phyloP scores from a whole-genome alignment of 176 grass and related monocot genomes.

The Phragmites australis region DNA sequence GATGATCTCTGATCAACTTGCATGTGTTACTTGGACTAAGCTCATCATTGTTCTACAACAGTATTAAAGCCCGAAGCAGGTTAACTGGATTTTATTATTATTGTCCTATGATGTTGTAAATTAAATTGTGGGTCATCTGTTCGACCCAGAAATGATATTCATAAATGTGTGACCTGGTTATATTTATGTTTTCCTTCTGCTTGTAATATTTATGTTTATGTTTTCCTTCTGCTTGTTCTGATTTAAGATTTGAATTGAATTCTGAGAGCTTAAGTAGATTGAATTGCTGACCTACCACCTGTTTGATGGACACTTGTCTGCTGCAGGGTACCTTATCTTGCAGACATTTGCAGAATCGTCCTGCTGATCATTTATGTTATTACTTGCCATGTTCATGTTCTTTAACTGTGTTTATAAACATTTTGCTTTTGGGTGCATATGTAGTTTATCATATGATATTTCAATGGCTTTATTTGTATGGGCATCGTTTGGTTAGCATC shows the following conservation, averaged over 20 bases:
- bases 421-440: too few species aligned
- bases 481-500: too few species aligned
- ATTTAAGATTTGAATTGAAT: constrained; percentile 28
- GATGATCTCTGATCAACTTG: constrained; percentile 1
- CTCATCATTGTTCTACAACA: constrained; percentile 6
- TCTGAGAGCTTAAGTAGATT: not conserved
- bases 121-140: constrained; percentile 39
- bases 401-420: too few species aligned
- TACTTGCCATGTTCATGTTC: not conserved
- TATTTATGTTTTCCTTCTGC: not conserved
- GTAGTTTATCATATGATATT: too few species aligned
- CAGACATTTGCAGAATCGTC: not conserved
- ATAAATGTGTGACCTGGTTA: constrained; percentile 37
- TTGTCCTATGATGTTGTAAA: constrained; percentile 50
- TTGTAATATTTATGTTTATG: constrained; percentile 37
- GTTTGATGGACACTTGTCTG: not conserved
- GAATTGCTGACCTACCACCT: not conserved
- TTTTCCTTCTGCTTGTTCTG: not conserved
- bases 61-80: constrained; percentile 33
- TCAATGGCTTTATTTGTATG: too few species aligned
- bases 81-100: constrained; percentile 37
- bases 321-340: too few species aligned
- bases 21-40: constrained; percentile 28
- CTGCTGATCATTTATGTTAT: not conserved
- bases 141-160: constrained; percentile 30